Evolutionary conservation across 495 filamentous ascomycete genomes (phyloP).

Genomic region (Gamarada debralockiae): DNA sequence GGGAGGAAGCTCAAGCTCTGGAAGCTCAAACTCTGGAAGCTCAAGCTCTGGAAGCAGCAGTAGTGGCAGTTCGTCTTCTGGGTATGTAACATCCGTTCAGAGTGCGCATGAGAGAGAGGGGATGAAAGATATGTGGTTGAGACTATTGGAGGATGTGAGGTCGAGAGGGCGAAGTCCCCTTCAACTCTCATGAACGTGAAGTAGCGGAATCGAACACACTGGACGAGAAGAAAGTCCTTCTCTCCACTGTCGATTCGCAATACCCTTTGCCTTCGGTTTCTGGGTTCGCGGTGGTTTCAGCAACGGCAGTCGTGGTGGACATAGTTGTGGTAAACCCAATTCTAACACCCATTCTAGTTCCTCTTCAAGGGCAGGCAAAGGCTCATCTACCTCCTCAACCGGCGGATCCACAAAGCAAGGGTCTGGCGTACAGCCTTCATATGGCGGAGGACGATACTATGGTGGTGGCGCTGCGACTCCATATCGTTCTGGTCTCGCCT

Average conservation of each 20-base stretch:
- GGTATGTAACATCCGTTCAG: conserved; percentile 13
- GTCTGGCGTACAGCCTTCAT: conserved; percentile 55
- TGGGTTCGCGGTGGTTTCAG: too few species aligned
- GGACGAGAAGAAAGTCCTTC: not conserved
- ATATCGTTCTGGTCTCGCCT: conserved; percentile 57
- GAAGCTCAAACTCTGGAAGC: too few species aligned
- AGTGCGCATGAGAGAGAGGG: not conserved
- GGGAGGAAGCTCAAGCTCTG: too few species aligned
- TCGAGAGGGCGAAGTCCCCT: not conserved
- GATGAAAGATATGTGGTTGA: not conserved
- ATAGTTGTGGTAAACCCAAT: not conserved
- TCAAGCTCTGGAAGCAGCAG: not conserved
- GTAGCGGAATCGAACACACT: conserved; percentile 23
- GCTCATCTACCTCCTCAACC: conserved; percentile 36
- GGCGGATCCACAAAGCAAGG: conserved; percentile 66
- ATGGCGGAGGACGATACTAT: conserved; percentile 70
- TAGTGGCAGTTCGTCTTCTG: conserved; percentile 17
- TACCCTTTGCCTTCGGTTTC: not conserved
- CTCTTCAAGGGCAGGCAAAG: conserved; percentile 12
- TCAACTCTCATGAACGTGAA: conserved; percentile 23
- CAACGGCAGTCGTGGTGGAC: too few species aligned
- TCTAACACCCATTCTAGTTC: conserved; percentile 9
- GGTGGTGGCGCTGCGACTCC: conserved; percentile 70
- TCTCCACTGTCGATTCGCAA: too few species aligned
- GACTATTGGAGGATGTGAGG: not conserved